Conservation (phyloP, 2,329 filamentous ascomycete genomes). For the Mycosphaerella sp. region DNA sequence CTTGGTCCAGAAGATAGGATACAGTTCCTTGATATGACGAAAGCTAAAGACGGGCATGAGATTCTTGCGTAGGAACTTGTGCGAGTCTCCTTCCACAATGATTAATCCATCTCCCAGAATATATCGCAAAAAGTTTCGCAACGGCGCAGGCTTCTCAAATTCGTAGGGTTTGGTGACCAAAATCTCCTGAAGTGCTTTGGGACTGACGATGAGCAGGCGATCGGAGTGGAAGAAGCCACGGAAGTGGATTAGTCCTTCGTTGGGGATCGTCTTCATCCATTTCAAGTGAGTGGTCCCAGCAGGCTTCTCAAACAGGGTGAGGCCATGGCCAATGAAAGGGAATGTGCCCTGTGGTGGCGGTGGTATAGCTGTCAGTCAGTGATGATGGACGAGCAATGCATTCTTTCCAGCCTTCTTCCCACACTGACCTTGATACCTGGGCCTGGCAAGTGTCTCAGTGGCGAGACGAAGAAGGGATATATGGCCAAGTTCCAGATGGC, state of each 20-base stretch:
- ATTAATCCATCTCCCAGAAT: slow-evolving; percentile 49
- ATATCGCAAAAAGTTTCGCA: slow-evolving; percentile 41
- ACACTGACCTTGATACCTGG: slow-evolving; percentile 17
- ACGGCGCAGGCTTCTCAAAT: slow-evolving; percentile 45
- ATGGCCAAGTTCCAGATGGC: slow-evolving; percentile 19
- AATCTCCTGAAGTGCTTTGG: slow-evolving; percentile 44
- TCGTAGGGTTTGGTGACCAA: slow-evolving; percentile 50
- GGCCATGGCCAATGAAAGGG: slow-evolving; percentile 35
- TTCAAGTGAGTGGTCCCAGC: slow-evolving; percentile 31
- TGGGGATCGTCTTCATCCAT: slow-evolving; percentile 36
- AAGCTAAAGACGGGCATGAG: slow-evolving; percentile 81
- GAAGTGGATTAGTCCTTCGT: slow-evolving; percentile 38
- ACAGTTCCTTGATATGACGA: slow-evolving; percentile 75
- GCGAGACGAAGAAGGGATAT: slow-evolving; percentile 37
- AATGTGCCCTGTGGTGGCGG: slow-evolving; percentile 15
- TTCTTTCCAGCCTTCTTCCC: neutral
- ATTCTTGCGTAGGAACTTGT: slow-evolving; percentile 58
- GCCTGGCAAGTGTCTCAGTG: slow-evolving; percentile 36
- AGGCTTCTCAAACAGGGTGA: slow-evolving; percentile 33
- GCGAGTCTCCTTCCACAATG: slow-evolving; percentile 46
- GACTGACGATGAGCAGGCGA: slow-evolving; percentile 35
- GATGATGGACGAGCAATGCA: neutral
- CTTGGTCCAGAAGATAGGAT: slow-evolving; percentile 78
- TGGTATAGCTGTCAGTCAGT: no score
- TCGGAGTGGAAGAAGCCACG: slow-evolving; percentile 36